These are phyloP conservation scores for Adansonia madagascariensis DNA, from an alignment of 441 rosid genomes.

Conservation along the genomic window DNA sequence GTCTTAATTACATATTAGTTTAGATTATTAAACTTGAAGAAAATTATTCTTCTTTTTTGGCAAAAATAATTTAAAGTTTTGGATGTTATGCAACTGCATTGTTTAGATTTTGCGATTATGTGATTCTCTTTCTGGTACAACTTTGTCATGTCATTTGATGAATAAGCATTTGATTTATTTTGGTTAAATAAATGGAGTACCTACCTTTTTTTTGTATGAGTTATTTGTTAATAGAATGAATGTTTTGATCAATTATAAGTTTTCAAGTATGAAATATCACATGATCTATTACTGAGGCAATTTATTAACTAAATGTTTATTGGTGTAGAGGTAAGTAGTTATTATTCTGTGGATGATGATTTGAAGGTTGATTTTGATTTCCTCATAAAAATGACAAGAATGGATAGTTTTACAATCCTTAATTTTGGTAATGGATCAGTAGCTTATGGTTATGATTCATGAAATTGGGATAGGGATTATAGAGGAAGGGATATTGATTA, in stretches of 20 bases:
- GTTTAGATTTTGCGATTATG: not conserved
- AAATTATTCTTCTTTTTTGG: not conserved
- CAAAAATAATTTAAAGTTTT: not conserved
- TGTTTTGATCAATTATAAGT: no score
- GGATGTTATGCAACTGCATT: not conserved
- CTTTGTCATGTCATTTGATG: not conserved
- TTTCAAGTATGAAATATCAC: no score
- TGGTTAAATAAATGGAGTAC: not conserved
- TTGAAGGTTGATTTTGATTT: no score
- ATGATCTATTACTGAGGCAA: no score
- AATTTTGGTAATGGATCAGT: no score
- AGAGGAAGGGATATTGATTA: conserved; percentile 91
- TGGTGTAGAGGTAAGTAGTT: no score
- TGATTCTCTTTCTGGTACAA: not conserved
- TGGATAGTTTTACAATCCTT: no score
- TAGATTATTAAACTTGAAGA: not conserved
- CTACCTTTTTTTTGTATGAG: not conserved
- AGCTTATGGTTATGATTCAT: conserved; percentile 76
- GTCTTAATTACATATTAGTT: not conserved
- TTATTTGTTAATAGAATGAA: not conserved
- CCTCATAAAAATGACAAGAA: no score
- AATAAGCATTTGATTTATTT: not conserved
- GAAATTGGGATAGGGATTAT: conserved; percentile 93
- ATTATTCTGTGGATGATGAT: no score
- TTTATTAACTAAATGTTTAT: no score